Base-by-base conservation (phyloP, 257 asterid genomes). In the Rhazya stricta region DNA sequence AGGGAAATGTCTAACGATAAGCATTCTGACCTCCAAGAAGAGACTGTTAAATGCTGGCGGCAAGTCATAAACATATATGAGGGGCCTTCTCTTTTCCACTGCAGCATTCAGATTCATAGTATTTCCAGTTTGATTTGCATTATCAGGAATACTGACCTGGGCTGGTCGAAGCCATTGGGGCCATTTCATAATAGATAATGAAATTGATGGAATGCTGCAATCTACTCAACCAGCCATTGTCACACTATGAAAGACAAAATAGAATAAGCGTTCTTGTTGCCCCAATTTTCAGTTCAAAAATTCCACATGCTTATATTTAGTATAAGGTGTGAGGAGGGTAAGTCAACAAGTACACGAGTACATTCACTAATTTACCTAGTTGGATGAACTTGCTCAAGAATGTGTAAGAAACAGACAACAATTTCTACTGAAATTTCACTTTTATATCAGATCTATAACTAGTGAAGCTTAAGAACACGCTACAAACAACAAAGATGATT, bases 91-190 rank as follows among this genome's bases (percentile, higher is more conserved):
- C 85, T 91, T 95, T 77, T 81, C 88, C 81, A 84, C 91, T 58
- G 82, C 81, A 56, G 97, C 98, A 75, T 83, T 74, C 48, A 91
- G 84, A 85, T 82, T 78, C 72, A 71, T 69, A 68, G 75, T 78
- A 73, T 83, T 81, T 80, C 86, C 88, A 0, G 79, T n/a, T 74
- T 63, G 70, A 25, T 56, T 75, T 77, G 84, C 67, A 78, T 77
- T 81, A 60, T 84, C 92, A 15, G 95, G 90, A 76, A 94, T 73
- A 39, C 70, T 83, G 54, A 92, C 76, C 54, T 84, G 86, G 4
- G 93, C 89, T n/a, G 98, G 99, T 82, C 84, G 88, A 75, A 95
- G 91, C 99, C 98, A 95, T 76, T 72, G 79, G 56, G 99, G 97
- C 98, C 97, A 95, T 79, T 85, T 90, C 71, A 67, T 80, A 56